Base-by-base conservation (phyloP, 2,329 filamentous ascomycete species). In the Pseudogymnoascus sp. region DNA sequence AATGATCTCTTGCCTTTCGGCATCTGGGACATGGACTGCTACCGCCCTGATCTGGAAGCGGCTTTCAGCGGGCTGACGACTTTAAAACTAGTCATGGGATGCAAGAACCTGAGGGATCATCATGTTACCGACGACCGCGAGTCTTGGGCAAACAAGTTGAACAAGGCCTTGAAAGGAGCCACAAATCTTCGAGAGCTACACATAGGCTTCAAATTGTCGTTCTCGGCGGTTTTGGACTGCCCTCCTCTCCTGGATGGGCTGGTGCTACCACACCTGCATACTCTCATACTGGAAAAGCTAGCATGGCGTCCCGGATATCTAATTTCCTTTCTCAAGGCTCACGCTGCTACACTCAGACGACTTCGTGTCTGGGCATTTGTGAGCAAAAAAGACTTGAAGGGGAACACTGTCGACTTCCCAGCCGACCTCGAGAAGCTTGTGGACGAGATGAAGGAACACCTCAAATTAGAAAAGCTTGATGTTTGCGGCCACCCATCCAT, bases 381-480 rank as follows among this genome's bases (percentile, higher is more conserved):
- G 29, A 56, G 50, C 29, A 56, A 56, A 56, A 56, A 33, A 21
- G 50, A 56, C 50, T 15, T 56, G n/a, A 33, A 33, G 11, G 50
- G 50, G 29, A 33, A 56, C 50, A 56, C 29, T 7, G 11, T 33
- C n/a, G 50, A 56, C 29, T 33, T 33, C 4, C 50, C 50, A 17
- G 50, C 50, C 26, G 29, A 56, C 17, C 50, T 56, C 0, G 50
- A 56, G 50, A 19, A 9, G 10, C 50, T 56, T 15, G 13, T 56
- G 19, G 19, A 60, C 19, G n/a, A 26, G 19, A 60, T 60, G 59
- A 60, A 60, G 59, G 13, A 60, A 11, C 33, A 60, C 35, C 59
- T 60, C n/a, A 4, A 26, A 10, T 26, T 60, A 31, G 59, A 60
- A 21, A 60, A 60, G 19, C 59, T 60, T 11, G 50, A 56, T 33